Evolutionary conservation across 2,329 filamentous ascomycete genomes (phyloP).

Genomic region (Monosporascus ibericus): DNA sequence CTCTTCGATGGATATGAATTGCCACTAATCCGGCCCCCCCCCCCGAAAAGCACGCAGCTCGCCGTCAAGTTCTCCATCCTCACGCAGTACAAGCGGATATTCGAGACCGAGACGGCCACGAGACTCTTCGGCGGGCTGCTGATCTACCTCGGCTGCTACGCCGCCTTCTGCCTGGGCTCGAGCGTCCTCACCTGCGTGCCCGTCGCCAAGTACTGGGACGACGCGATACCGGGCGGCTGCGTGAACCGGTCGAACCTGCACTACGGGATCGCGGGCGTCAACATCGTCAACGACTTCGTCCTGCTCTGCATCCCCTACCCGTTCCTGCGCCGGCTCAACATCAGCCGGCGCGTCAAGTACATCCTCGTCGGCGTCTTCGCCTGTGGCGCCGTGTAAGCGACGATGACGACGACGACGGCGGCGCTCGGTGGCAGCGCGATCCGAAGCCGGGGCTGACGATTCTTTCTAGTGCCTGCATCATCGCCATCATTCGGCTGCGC

Average conservation of each 20-base stretch:
- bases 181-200: conserved; percentile 19
- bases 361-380: conserved; percentile 35
- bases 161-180: conserved; percentile 13
- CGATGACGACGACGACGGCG: too few species aligned
- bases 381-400: conserved; percentile 29
- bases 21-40: neutral
- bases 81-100: conserved; percentile 23
- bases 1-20: neutral
- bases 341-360: conserved; percentile 30
- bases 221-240: conserved; percentile 16
- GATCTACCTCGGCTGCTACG: conserved; percentile 16
- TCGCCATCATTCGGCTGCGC: conserved; percentile 18
- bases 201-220: conserved; percentile 21
- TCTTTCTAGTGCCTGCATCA: conserved; percentile 13
- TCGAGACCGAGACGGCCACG: conserved; percentile 11
- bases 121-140: conserved; percentile 17
- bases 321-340: conserved; percentile 29
- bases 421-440: neutral
- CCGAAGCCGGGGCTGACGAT: neutral
- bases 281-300: conserved; percentile 26
- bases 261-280: conserved; percentile 24
- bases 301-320: conserved; percentile 24
- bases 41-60: conserved; percentile 9
- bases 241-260: conserved; percentile 16
- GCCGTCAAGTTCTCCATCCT: conserved; percentile 23